A percentile compares a stretch with the other conserved stretches of the same genome.
Evolutionary conservation across 768 basidiomycete genomes (phyloP).

Genomic region (Mycena belliarum): DNA sequence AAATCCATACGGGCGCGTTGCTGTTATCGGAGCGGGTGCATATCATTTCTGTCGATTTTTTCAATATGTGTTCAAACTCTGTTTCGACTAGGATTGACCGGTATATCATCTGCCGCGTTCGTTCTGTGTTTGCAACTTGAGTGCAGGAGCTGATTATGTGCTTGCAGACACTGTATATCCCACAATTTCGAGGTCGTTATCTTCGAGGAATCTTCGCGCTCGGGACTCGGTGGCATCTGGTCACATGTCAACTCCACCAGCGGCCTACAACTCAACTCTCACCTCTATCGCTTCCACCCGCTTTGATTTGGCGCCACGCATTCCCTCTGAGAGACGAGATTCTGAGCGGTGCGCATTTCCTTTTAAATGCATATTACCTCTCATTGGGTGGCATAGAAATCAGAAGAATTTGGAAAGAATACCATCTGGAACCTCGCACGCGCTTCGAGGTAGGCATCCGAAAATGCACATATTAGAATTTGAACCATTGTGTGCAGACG

Average conservation of each 20-base stretch:
- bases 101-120: conserved; percentile 52
- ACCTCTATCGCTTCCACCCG: conserved; percentile 56
- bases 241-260: conserved; percentile 52
- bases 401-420: conserved; percentile 46
- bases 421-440: conserved; percentile 47
- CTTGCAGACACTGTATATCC: conserved; percentile 40
- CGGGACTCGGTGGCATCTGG: conserved; percentile 51
- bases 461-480: background rate
- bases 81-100: conserved; percentile 40
- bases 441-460: conserved; percentile 38
- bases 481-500: conserved; percentile 22
- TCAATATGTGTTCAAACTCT: background rate
- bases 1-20: conserved; percentile 44
- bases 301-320: conserved; percentile 41
- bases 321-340: conserved; percentile 56
- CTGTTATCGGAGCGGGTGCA: conserved; percentile 48
- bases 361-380: background rate
- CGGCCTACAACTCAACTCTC: conserved; percentile 50
- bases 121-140: conserved; percentile 4
- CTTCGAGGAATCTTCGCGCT: conserved; percentile 38
- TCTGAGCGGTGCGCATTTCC: conserved; percentile 34
- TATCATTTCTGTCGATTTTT: background rate
- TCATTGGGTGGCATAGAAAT: conserved; percentile 32
- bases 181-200: conserved; percentile 57
- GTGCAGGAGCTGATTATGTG: background rate